phyloP scores from a whole-genome alignment of 164 flowering plant species.

The Sextonia rubra region DNA sequence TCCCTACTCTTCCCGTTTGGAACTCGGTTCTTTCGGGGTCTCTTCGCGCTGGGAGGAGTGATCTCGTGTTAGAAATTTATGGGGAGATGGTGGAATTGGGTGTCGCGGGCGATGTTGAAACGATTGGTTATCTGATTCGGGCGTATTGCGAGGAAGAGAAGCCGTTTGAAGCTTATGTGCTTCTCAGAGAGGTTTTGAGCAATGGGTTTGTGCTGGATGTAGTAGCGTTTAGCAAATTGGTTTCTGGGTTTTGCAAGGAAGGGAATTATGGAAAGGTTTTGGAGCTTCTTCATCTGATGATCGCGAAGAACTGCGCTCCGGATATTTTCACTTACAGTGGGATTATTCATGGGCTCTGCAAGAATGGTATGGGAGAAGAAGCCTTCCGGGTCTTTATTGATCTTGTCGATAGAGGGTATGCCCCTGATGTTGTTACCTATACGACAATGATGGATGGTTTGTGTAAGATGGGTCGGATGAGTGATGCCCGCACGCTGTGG shows the following conservation, averaged over 20 bases:
- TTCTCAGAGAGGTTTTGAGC: constrained; percentile 41
- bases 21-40: constrained; percentile 37
- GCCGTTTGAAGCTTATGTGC: constrained; percentile 38
- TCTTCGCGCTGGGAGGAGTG: constrained; percentile 37
- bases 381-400: constrained; percentile 52
- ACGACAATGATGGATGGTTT: constrained; percentile 63
- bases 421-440: constrained; percentile 50
- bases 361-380: constrained; percentile 29
- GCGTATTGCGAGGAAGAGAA: constrained; percentile 47
- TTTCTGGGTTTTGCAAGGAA: constrained; percentile 36
- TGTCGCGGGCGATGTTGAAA: constrained; percentile 34
- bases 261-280: constrained; percentile 32
- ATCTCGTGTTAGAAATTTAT: constrained; percentile 51
- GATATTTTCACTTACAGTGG: constrained; percentile 49
- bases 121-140: constrained; percentile 46
- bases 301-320: constrained; percentile 44
- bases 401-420: constrained; percentile 61
- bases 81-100: constrained; percentile 45
- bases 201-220: constrained; percentile 40
- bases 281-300: constrained; percentile 61
- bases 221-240: constrained; percentile 38
- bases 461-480: constrained; percentile 38
- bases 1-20: constrained; percentile 42
- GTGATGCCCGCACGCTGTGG: constrained; percentile 54
- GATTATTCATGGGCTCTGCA: constrained; percentile 48